Evolutionary conservation across 441 rosid species (phyloP).

Genomic region (Populus tomentosa): DNA sequence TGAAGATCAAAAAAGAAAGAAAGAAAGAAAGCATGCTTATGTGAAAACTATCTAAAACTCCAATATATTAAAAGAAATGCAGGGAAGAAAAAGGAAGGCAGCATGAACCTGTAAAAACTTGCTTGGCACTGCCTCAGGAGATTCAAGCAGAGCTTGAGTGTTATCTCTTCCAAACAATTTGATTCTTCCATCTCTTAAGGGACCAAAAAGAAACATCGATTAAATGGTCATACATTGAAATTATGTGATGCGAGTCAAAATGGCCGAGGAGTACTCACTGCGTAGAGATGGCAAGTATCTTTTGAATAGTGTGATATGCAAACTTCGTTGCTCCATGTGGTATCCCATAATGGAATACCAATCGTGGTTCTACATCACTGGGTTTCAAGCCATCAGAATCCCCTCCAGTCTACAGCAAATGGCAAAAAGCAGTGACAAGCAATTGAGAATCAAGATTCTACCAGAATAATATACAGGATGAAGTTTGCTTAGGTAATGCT

Average conservation of each 20-base stretch:
- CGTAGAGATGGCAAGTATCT: slow-evolving; percentile 71
- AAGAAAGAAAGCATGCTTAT: neutral
- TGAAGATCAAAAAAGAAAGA: slow-evolving; percentile 21
- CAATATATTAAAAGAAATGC: neutral
- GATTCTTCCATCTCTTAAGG: slow-evolving; percentile 76
- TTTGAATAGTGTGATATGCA: slow-evolving; percentile 69
- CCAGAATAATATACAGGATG: neutral
- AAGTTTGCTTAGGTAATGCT: neutral
- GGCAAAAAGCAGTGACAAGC: neutral
- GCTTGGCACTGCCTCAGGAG: slow-evolving; percentile 60
- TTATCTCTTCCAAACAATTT: slow-evolving; percentile 74
- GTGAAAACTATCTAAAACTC: neutral
- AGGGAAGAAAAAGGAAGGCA: slow-evolving; percentile 2
- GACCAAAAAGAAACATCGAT: neutral
- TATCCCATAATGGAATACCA: slow-evolving; percentile 78
- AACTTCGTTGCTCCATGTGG: slow-evolving; percentile 69
- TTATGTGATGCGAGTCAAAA: neutral
- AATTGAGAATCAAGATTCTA: neutral
- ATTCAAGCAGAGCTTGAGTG: slow-evolving; percentile 63
- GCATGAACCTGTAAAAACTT: slow-evolving; percentile 65
- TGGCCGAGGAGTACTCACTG: slow-evolving; percentile 33
- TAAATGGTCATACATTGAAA: neutral
- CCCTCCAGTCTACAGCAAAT: slow-evolving; percentile 63
- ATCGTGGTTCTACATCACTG: slow-evolving; percentile 67
- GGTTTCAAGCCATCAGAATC: slow-evolving; percentile 55